Conservation (phyloP, 805 yeast genomes). For the Hanseniaspora vineae region DNA sequence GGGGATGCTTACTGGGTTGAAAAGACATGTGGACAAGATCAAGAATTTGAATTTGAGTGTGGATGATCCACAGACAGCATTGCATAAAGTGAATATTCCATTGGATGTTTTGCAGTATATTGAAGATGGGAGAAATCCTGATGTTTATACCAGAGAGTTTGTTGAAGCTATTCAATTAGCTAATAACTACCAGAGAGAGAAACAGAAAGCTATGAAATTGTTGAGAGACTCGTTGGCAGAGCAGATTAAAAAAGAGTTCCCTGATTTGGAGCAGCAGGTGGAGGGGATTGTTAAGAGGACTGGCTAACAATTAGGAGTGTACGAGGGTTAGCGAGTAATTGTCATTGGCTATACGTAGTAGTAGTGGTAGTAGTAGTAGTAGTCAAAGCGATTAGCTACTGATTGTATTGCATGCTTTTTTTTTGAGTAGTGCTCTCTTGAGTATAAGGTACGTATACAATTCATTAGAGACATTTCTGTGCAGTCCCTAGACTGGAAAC, state of each 20-base stretch:
- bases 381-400: no score
- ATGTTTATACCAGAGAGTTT: conserved; percentile 91
- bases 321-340: no score
- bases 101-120: conserved; percentile 81
- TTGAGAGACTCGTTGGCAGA: conserved; percentile 55
- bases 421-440: no score
- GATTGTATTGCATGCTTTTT: no score
- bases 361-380: no score
- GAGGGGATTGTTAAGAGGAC: conserved; percentile 42
- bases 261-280: conserved; percentile 51
- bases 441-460: no score
- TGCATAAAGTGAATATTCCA: conserved; percentile 44
- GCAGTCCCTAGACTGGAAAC: no score
- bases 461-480: no score
- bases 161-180: conserved; percentile 85
- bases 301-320: no score
- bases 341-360: no score
- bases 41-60: conserved; percentile 18
- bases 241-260: conserved; percentile 65
- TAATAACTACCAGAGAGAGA: conserved; percentile 80
- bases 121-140: conserved; percentile 95
- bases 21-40: conserved; percentile 30
- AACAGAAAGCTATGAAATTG: conserved; percentile 53
- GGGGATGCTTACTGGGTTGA: conserved; percentile 30
- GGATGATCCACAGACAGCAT: conserved; percentile 7